A percentile compares a stretch with the other conserved stretches of the same genome.
Conservation (phyloP, 345 rosid genomes). For the Pistacia integerrima region DNA sequence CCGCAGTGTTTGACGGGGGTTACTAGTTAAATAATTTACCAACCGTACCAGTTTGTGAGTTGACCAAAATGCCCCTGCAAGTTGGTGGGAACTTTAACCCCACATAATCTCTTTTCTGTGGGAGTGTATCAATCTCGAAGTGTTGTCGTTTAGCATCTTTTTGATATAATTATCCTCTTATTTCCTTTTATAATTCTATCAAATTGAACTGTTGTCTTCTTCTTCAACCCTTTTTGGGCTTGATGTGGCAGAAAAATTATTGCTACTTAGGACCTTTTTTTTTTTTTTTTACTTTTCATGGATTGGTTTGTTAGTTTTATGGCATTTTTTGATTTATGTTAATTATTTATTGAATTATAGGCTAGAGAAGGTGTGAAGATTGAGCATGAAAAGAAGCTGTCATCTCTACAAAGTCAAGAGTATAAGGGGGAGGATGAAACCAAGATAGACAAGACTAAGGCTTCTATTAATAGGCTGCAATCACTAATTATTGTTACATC, state of each 20-base stretch:
- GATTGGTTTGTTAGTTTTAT: no score
- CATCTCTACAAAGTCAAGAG: constrained; percentile 88
- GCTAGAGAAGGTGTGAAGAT: constrained; percentile 90
- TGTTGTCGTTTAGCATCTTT: neutral
- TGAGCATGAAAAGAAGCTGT: constrained; percentile 83
- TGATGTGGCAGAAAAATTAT: neutral
- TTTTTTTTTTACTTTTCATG: no score
- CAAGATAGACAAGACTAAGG: constrained; percentile 88
- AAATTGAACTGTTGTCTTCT: neutral
- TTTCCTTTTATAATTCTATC: neutral
- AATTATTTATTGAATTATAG: constrained; percentile 36
- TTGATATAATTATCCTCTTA: neutral
- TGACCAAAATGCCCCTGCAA: constrained; percentile 23
- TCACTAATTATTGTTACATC: constrained; percentile 79
- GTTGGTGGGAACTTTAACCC: neutral
- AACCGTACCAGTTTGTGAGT: neutral
- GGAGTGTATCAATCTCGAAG: neutral
- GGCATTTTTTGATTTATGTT: no score
- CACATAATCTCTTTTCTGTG: neutral
- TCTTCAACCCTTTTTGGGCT: no score
- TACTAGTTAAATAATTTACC: neutral
- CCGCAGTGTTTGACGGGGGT: constrained; percentile 25
- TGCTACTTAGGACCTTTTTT: neutral
- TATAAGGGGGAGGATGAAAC: constrained; percentile 83
- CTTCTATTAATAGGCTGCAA: constrained; percentile 70